A percentile compares a stretch with the other conserved stretches of the same genome.
phyloP scores from a whole-genome alignment of 2,329 filamentous ascomycete genomes.

The Diaporthe ilicicola region DNA sequence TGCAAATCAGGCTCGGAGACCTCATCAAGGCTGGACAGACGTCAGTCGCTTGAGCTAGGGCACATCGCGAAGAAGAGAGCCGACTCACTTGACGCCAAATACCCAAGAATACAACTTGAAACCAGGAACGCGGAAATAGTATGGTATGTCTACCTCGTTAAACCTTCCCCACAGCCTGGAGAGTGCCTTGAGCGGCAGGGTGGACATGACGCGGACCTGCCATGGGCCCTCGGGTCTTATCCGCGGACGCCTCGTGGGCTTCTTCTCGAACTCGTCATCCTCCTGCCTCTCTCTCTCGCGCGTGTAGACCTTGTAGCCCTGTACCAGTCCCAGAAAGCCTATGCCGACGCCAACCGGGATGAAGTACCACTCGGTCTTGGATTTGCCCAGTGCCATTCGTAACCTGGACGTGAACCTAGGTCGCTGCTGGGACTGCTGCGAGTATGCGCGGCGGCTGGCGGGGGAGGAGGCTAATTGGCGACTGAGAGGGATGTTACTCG shows the following conservation, averaged over 20 bases:
- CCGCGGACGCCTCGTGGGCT: constrained; percentile 62
- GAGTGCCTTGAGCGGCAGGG: constrained; percentile 87
- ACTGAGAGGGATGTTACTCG: constrained; percentile 33
- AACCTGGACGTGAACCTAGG: constrained; percentile 62
- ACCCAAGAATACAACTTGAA: constrained; percentile 92
- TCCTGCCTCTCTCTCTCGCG: constrained; percentile 63
- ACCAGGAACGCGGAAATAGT: constrained; percentile 85
- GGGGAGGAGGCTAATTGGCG: constrained; percentile 37
- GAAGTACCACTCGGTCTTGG: constrained; percentile 83
- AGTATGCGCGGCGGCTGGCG: constrained; percentile 44
- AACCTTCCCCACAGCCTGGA: constrained; percentile 90
- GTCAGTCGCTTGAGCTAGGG: constrained; percentile 37
- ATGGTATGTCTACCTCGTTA: constrained; percentile 88
- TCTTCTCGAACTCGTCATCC: constrained; percentile 52
- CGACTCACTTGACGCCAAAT: constrained; percentile 80
- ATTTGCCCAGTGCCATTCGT: constrained; percentile 57
- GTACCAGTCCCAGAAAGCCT: constrained; percentile 81
- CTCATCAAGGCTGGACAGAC: constrained; percentile 75
- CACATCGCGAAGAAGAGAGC: not conserved
- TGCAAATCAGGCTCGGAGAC: constrained; percentile 89
- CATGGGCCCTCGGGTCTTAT: constrained; percentile 88
- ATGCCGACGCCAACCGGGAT: constrained; percentile 89
- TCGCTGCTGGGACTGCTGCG: constrained; percentile 54
- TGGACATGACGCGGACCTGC: constrained; percentile 95
- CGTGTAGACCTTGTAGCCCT: constrained; percentile 78